Evolutionary conservation across 192 early-diverging fungal genomes (phyloP).

Genomic region (Spizellomyces sp.): DNA sequence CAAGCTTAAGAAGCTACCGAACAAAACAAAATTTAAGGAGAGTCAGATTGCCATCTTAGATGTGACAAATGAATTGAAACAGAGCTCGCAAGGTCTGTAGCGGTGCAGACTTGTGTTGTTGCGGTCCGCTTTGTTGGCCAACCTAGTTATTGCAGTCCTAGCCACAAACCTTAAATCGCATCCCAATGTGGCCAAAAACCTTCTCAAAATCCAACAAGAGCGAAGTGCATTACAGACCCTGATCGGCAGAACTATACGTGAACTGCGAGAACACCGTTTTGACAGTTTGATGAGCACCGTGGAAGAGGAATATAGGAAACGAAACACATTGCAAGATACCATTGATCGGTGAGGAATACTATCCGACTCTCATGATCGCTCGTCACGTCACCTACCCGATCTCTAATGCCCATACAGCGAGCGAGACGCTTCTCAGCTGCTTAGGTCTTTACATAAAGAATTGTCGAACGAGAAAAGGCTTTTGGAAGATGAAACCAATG

Average conservation of each 20-base stretch:
- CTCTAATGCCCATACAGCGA: conserved; percentile 2
- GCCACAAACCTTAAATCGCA: conserved; percentile 37
- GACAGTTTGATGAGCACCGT: conserved; percentile 52
- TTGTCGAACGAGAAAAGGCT: conserved; percentile 53
- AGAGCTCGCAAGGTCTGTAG: conserved; percentile 39
- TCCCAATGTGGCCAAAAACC: conserved; percentile 51
- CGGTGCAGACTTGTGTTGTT: not conserved
- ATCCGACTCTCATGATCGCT: not conserved
- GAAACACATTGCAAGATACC: conserved; percentile 60
- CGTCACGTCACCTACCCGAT: too few species aligned
- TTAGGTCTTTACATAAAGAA: conserved; percentile 55
- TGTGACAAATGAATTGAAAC: conserved; percentile 41
- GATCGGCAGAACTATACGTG: conserved; percentile 45
- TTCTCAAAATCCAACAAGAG: conserved; percentile 58
- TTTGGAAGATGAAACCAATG: conserved; percentile 58
- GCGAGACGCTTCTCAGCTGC: conserved; percentile 50
- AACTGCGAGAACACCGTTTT: conserved; percentile 53
- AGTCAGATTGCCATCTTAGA: conserved; percentile 43
- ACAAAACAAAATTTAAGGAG: conserved; percentile 51
- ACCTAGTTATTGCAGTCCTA: conserved; percentile 25
- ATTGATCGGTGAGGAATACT: conserved; percentile 46
- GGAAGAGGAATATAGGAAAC: conserved; percentile 59
- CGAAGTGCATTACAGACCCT: conserved; percentile 49
- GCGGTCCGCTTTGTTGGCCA: conserved; percentile 1
- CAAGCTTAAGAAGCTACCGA: conserved; percentile 38